Percentiles rank a stretch among this genome's conserved stretches.
Evolutionary conservation across 164 flowering plant genomes (phyloP).

Genomic region (Piper betle): DNA sequence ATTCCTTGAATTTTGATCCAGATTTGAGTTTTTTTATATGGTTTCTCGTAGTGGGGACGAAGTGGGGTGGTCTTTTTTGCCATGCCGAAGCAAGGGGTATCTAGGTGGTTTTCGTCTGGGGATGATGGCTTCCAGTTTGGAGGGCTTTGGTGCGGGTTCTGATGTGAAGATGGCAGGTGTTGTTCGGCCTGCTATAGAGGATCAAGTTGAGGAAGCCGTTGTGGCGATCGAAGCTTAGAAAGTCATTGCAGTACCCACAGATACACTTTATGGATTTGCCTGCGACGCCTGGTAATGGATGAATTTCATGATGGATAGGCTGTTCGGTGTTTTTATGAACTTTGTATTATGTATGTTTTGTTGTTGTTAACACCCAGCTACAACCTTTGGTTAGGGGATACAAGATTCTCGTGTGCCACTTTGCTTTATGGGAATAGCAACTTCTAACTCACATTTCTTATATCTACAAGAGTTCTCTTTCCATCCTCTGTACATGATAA

Average conservation of each 20-base stretch:
- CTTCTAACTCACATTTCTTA: neutral
- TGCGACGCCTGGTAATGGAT: constrained; percentile 82
- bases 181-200: constrained; percentile 57
- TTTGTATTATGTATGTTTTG: neutral
- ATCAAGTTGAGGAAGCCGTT: constrained; percentile 46
- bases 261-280: constrained; percentile 90
- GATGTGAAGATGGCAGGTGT: constrained; percentile 15
- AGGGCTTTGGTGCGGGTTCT: constrained; percentile 12
- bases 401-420: neutral
- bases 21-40: neutral
- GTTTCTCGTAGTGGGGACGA: constrained; percentile 18
- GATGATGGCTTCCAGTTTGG: constrained; percentile 23
- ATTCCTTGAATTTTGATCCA: neutral
- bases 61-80: constrained; percentile 14
- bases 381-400: neutral
- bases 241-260: constrained; percentile 94
- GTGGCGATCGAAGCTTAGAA: constrained; percentile 63
- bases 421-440: neutral
- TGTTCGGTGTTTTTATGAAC: neutral
- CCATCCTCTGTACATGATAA: no score
- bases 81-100: constrained; percentile 12
- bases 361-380: neutral
- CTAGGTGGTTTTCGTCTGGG: constrained; percentile 1
- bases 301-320: neutral
- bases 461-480: no score